phyloP scores from a whole-genome alignment of 2,329 filamentous ascomycete genomes.

The Thelonectria olida region DNA sequence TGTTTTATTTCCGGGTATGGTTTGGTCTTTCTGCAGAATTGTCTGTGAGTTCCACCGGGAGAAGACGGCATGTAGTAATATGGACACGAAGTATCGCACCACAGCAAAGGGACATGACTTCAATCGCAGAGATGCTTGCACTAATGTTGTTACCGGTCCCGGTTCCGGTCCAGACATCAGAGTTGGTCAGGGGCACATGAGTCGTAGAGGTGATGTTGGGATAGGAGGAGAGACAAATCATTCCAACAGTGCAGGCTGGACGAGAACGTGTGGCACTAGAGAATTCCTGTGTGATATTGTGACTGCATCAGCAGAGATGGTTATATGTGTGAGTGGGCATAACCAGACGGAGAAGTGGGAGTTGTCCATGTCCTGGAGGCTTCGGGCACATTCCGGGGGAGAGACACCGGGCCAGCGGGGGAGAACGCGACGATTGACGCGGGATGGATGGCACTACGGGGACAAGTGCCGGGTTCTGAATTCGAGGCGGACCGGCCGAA shows the following conservation, averaged over 20 bases:
- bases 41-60: neutral
- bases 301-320: neutral
- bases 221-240: neutral
- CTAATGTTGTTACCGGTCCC: neutral
- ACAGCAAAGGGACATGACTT: neutral
- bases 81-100: neutral
- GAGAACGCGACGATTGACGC: neutral
- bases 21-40: neutral
- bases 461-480: neutral
- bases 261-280: neutral
- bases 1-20: neutral
- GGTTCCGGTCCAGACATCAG: neutral
- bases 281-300: neutral
- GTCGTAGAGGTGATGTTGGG: neutral
- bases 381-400: neutral
- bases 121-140: neutral
- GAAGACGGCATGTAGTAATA: neutral
- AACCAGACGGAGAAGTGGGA: neutral
- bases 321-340: no score
- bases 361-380: neutral
- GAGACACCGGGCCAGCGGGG: slow-evolving; percentile 6
- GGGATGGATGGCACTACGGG: neutral
- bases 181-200: neutral
- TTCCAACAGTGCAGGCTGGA: neutral
- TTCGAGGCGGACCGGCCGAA: neutral